phyloP scores from a whole-genome alignment of 1,284 basidiomycete species.

The Sporisorium iseilematis-ciliati region DNA sequence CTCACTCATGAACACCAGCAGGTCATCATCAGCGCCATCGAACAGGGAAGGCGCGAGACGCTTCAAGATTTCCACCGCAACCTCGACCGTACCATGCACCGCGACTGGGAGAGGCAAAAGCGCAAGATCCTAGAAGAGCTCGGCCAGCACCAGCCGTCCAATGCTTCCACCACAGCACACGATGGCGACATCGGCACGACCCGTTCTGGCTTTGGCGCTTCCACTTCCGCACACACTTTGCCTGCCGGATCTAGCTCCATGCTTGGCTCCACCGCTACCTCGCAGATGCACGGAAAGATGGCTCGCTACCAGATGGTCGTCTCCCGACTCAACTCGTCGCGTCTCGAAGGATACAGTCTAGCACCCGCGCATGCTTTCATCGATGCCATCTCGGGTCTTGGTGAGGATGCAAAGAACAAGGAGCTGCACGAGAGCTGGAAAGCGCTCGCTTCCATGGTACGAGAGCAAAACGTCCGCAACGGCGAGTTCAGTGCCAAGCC shows the following conservation, averaged over 20 bases:
- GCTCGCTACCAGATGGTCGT: slow-evolving; percentile 65
- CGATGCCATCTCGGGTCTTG: slow-evolving; percentile 54
- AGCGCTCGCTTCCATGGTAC: slow-evolving; percentile 71
- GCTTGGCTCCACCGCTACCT: slow-evolving; percentile 23
- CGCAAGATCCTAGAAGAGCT: slow-evolving; percentile 90
- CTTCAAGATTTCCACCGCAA: slow-evolving; percentile 86
- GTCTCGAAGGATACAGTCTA: slow-evolving; percentile 54
- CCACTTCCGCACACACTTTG: slow-evolving; percentile 49
- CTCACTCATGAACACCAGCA: slow-evolving; percentile 92
- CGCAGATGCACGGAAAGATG: slow-evolving; percentile 65
- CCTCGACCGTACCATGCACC: slow-evolving; percentile 80
- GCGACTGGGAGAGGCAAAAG: slow-evolving; percentile 91
- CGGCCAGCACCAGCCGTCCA: slow-evolving; percentile 71
- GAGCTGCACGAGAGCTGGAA: slow-evolving; percentile 71
- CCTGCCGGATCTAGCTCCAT: slow-evolving; percentile 21
- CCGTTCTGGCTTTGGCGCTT: slow-evolving; percentile 45
- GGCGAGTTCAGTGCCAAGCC: slow-evolving; percentile 66
- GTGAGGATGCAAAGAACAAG: slow-evolving; percentile 56
- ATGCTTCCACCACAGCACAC: slow-evolving; percentile 18
- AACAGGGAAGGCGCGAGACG: slow-evolving; percentile 86
- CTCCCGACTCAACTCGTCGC: slow-evolving; percentile 60
- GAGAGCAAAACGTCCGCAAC: slow-evolving; percentile 72
- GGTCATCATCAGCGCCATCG: slow-evolving; percentile 90
- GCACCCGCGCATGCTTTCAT: slow-evolving; percentile 60
- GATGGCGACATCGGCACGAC: slow-evolving; percentile 26